phyloP scores from a whole-genome alignment of 768 basidiomycete genomes.

The Coprinopsis cinerea region DNA sequence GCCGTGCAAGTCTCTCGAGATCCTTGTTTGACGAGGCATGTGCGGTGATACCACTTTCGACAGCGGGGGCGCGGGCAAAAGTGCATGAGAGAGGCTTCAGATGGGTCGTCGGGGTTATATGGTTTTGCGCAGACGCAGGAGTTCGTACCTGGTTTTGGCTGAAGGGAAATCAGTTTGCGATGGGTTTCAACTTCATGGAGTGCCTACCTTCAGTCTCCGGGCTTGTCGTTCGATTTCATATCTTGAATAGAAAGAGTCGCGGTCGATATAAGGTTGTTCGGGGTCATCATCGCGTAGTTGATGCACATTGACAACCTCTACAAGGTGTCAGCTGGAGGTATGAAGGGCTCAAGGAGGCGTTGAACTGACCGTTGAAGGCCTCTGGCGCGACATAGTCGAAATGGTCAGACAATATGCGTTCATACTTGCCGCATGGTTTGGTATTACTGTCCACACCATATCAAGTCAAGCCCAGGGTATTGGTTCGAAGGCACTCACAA shows the following conservation, averaged over 20 bases:
- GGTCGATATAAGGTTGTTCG: constrained; percentile 33
- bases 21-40: constrained; percentile 29
- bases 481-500: constrained; percentile 36
- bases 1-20: neutral
- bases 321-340: neutral
- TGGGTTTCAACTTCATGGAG: neutral
- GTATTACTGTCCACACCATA: constrained; percentile 28
- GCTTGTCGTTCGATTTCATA: constrained; percentile 34
- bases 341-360: neutral
- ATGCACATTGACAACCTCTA: constrained; percentile 31
- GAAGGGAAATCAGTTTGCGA: neutral
- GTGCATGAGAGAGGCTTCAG: constrained; percentile 34
- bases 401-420: constrained; percentile 41
- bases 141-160: constrained; percentile 36
- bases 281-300: constrained; percentile 33
- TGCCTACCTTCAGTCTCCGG: constrained; percentile 30
- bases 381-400: constrained; percentile 40
- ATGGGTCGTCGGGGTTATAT: constrained; percentile 37
- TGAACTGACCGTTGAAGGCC: constrained; percentile 37
- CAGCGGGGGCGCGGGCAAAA: constrained; percentile 53
- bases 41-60: constrained; percentile 40
- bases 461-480: neutral
- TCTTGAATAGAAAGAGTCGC: constrained; percentile 40
- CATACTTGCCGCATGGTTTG: constrained; percentile 35
- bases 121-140: constrained; percentile 43